A percentile compares a stretch with the other conserved stretches of the same genome.
phyloP scores from a whole-genome alignment of 495 filamentous ascomycete genomes.

The Lasiosphaeris hirsuta region DNA sequence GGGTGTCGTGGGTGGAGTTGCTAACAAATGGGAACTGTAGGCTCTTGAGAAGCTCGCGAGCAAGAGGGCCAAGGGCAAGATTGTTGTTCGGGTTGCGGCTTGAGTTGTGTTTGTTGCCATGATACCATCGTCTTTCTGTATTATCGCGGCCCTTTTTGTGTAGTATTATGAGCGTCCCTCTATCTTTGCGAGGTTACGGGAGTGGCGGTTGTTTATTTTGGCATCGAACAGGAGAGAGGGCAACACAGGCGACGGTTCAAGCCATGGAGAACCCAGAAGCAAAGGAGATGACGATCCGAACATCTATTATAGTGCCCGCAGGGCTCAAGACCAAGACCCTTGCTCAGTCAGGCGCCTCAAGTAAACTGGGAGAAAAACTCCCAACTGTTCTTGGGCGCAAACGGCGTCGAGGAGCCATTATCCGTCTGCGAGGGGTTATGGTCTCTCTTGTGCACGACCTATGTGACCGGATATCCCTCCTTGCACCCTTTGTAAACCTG shows the following conservation, averaged over 20 bases:
- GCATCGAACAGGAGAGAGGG: no score
- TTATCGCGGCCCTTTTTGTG: no score
- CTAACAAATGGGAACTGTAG: not conserved
- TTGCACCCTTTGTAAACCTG: slow-evolving; percentile 34
- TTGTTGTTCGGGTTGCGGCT: slow-evolving; percentile 30
- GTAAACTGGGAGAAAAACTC: slow-evolving; percentile 28
- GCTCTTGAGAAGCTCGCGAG: slow-evolving; percentile 35
- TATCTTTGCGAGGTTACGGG: no score
- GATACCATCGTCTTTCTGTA: no score
- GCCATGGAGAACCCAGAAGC: no score
- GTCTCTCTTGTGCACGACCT: slow-evolving; percentile 27
- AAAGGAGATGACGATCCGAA: no score
- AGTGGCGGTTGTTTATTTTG: no score
- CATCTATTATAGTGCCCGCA: no score
- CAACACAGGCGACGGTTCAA: no score
- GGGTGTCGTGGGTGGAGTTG: not conserved
- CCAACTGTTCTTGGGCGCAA: slow-evolving; percentile 34
- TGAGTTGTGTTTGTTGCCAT: not conserved
- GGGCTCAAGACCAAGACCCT: no score
- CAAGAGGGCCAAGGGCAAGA: slow-evolving; percentile 37
- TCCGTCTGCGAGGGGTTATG: slow-evolving; percentile 30
- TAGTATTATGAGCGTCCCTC: no score
- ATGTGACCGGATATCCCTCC: slow-evolving; percentile 30
- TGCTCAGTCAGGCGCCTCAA: no score
- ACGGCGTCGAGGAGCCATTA: slow-evolving; percentile 21